These are phyloP conservation scores for Eragrostis nindensis DNA, from an alignment of 176 grass and related monocot genomes.

Conservation along the genomic window DNA sequence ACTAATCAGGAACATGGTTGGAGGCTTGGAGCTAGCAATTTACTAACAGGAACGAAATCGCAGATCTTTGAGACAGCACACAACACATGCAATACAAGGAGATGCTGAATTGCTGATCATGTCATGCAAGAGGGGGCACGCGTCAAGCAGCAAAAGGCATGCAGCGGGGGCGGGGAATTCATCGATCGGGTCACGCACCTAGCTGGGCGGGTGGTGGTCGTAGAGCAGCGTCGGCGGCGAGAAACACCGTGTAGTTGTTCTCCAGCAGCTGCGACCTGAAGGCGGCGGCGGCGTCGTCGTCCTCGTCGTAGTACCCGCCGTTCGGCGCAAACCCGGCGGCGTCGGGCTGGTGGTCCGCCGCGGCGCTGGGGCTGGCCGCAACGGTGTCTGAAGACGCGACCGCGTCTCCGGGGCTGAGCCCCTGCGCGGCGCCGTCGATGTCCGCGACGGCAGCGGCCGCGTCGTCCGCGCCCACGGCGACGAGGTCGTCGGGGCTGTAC, in stretches of 20 bases:
- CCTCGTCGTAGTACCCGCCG: neutral
- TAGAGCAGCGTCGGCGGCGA: conserved; percentile 55
- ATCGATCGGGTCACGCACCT: conserved; percentile 43
- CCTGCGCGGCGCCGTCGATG: conserved; percentile 13
- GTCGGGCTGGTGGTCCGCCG: conserved; percentile 15
- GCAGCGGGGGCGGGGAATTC: neutral
- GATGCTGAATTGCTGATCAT: conserved; percentile 4
- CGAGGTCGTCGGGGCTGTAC: conserved; percentile 42
- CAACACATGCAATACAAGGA: conserved; percentile 53
- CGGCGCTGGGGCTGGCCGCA: neutral
- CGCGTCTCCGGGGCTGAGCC: conserved; percentile 30
- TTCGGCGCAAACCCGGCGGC: conserved; percentile 13
- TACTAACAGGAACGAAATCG: neutral
- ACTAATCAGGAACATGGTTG: conserved; percentile 32
- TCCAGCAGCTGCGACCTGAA: conserved; percentile 55
- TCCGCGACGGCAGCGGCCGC: conserved; percentile 38
- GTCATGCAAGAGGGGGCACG: conserved; percentile 32
- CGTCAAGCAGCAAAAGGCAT: conserved; percentile 3
- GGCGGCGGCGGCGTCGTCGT: conserved; percentile 37
- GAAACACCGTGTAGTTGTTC: conserved; percentile 44
- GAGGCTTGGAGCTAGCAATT: conserved; percentile 24
- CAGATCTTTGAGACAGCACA: conserved; percentile 21
- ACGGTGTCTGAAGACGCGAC: conserved; percentile 20
- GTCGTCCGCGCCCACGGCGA: neutral
- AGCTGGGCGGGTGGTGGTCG: conserved; percentile 56